A percentile compares a stretch with the other conserved stretches of the same genome.
Evolutionary conservation across 2,329 filamentous ascomycete species (phyloP).

Genomic region (Ceratocystis ficicola): DNA sequence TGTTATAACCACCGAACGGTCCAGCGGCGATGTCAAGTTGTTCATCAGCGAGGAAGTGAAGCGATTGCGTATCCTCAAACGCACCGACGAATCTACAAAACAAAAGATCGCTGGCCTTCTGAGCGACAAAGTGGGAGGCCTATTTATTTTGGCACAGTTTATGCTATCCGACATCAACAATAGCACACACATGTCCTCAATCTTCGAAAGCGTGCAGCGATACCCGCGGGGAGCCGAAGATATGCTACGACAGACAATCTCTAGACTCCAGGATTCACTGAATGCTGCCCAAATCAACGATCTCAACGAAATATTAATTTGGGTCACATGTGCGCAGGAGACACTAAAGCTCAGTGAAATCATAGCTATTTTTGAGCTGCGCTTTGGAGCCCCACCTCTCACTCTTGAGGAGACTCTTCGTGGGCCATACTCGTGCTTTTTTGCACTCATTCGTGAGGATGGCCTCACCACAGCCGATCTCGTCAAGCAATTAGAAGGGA

Average conservation of each 20-base stretch:
- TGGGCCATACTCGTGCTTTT: constrained; percentile 37
- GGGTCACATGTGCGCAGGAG: constrained; percentile 36
- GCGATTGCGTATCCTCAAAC: constrained; percentile 31
- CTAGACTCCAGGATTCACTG: constrained; percentile 32
- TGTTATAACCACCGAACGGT: constrained; percentile 35
- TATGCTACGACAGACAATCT: constrained; percentile 33
- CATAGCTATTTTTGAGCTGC: constrained; percentile 34
- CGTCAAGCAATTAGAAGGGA: constrained; percentile 31
- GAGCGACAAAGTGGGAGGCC: constrained; percentile 34
- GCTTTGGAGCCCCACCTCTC: constrained; percentile 33
- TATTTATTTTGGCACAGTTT: constrained; percentile 40
- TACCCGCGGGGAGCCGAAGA: constrained; percentile 37
- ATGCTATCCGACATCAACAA: constrained; percentile 40
- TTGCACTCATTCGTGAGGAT: constrained; percentile 36
- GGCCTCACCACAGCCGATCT: constrained; percentile 34
- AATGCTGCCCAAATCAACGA: constrained; percentile 32
- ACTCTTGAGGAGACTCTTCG: constrained; percentile 35
- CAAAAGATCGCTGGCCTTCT: constrained; percentile 33
- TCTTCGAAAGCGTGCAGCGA: constrained; percentile 33
- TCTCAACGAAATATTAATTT: constrained; percentile 37
- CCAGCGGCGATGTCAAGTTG: constrained; percentile 32
- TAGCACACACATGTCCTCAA: constrained; percentile 36
- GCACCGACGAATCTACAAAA: constrained; percentile 29
- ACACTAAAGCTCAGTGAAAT: constrained; percentile 35
- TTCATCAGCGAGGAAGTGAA: constrained; percentile 35